phyloP scores from a whole-genome alignment of 2,329 filamentous ascomycete species.

The Alternaria atra region DNA sequence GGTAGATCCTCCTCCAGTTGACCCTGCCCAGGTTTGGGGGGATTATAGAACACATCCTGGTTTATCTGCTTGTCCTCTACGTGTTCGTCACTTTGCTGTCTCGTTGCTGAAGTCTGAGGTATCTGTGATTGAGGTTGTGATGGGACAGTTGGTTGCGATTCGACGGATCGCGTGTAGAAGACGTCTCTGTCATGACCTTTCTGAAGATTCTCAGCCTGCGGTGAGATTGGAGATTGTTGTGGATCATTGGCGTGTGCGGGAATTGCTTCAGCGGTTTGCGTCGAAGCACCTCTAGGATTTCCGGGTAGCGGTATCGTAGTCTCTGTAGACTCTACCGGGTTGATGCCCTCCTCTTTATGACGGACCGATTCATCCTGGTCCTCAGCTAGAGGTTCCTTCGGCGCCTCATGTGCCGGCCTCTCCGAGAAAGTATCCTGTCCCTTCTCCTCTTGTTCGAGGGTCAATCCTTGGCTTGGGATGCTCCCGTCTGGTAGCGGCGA shows the following conservation, averaged over 20 bases:
- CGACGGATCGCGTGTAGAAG: conserved; percentile 62
- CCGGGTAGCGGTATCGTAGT: conserved; percentile 55
- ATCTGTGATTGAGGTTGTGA: conserved; percentile 65
- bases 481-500: conserved; percentile 61
- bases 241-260: conserved; percentile 61
- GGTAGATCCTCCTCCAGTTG: conserved; percentile 58
- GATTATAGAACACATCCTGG: conserved; percentile 61
- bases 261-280: conserved; percentile 63
- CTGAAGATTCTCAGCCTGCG: conserved; percentile 36
- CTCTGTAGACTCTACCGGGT: conserved; percentile 49
- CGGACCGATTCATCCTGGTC: conserved; percentile 27
- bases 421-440: conserved; percentile 49
- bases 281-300: conserved; percentile 42
- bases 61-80: conserved; percentile 59
- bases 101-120: conserved; percentile 60
- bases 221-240: conserved; percentile 41
- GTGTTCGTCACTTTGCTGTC: conserved; percentile 55
- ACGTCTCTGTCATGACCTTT: conserved; percentile 62
- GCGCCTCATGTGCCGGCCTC: conserved; percentile 45
- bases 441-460: conserved; percentile 36
- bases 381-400: conserved; percentile 47
- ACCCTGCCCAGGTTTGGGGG: conserved; percentile 33
- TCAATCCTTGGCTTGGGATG: conserved; percentile 54
- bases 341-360: conserved; percentile 40
- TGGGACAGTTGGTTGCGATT: conserved; percentile 59